Evolutionary conservation across 2,329 filamentous ascomycete species (phyloP).

Genomic region (Nemania diffusa): DNA sequence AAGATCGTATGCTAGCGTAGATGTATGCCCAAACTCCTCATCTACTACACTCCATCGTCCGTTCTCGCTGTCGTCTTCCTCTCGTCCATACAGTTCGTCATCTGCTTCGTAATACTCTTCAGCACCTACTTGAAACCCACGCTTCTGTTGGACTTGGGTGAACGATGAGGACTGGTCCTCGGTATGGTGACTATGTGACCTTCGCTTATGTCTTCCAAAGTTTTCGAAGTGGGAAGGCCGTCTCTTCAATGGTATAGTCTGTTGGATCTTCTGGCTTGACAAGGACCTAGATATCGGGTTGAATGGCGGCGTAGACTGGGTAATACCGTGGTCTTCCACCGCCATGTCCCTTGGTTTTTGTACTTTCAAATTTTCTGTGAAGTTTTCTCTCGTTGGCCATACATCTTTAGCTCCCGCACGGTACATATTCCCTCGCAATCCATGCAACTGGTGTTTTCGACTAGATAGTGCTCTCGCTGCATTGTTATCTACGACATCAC

Average conservation of each 20-base stretch:
- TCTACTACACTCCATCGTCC: neutral
- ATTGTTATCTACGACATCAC: constrained; percentile 5
- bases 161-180: neutral
- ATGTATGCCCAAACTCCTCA: neutral
- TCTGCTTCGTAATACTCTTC: constrained; percentile 6
- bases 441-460: neutral
- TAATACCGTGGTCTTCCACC: constrained; percentile 3
- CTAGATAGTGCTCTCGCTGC: neutral
- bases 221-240: constrained; percentile 41
- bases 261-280: constrained; percentile 1
- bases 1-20: neutral
- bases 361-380: constrained; percentile 37
- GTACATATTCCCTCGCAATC: constrained; percentile 17
- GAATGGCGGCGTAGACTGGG: constrained; percentile 10
- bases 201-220: constrained; percentile 35
- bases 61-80: constrained; percentile 14
- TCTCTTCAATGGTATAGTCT: constrained; percentile 30
- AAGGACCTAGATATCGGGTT: neutral
- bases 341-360: constrained; percentile 11
- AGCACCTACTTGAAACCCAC: neutral
- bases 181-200: neutral
- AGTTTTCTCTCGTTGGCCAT: constrained; percentile 48
- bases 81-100: neutral
- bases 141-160: neutral
- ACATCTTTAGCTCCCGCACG: constrained; percentile 37